Evolutionary conservation across 140 eudicot genomes (phyloP).

Genomic region (Flaveria floridana): DNA sequence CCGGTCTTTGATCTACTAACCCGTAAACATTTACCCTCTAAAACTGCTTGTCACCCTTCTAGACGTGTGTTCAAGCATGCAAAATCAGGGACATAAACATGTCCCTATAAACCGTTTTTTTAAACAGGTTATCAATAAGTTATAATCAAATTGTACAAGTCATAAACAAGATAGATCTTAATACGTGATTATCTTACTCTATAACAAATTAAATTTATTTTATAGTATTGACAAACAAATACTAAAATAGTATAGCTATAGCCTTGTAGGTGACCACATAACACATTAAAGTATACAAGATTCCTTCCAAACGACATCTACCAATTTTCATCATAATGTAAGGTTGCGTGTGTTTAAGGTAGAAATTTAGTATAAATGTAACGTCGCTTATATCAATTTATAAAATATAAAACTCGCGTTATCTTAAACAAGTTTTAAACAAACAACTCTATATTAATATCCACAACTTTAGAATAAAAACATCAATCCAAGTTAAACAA

Average conservation of each 20-base stretch:
- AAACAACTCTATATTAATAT: too few species aligned
- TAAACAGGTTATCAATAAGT: too few species aligned
- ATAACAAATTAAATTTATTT: too few species aligned
- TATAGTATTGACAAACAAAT: too few species aligned
- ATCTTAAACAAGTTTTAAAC: too few species aligned
- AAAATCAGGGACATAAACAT: too few species aligned
- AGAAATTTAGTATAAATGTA: too few species aligned
- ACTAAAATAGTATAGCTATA: not conserved
- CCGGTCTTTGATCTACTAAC: too few species aligned
- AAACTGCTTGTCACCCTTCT: too few species aligned
- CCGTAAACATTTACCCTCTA: too few species aligned
- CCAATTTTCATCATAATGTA: not conserved
- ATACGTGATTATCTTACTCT: not conserved
- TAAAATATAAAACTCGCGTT: not conserved
- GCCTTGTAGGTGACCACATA: not conserved
- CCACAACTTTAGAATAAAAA: not conserved
- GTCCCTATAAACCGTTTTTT: too few species aligned
- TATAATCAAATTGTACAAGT: not conserved
- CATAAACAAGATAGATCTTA: not conserved
- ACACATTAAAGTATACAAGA: not conserved
- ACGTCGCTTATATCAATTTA: not conserved
- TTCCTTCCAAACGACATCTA: not conserved
- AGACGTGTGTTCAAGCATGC: too few species aligned
- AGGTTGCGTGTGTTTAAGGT: not conserved
- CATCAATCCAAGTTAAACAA: not conserved